A percentile compares a stretch with the other conserved stretches of the same genome.
These are phyloP conservation scores for Sugiyamaella neomexicana DNA, from an alignment of 1,139 yeast genomes.

Conservation along the genomic window DNA sequence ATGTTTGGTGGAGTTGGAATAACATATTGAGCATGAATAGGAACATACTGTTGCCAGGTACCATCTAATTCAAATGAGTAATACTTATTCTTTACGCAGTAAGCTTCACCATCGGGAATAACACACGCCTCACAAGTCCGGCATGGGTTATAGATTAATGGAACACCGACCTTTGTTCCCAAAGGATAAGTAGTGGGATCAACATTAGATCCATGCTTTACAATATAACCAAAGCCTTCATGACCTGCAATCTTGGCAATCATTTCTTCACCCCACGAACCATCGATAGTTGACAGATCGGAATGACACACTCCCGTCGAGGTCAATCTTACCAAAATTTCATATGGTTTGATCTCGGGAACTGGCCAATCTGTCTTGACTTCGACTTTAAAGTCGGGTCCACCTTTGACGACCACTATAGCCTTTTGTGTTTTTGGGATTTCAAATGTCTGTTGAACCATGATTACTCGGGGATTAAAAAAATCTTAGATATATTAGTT, in stretches of 20 bases:
- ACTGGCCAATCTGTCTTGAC: conserved; percentile 35
- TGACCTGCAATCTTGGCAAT: conserved; percentile 29
- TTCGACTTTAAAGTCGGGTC: conserved; percentile 26
- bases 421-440: conserved; percentile 35
- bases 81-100: conserved; percentile 24
- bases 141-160: conserved; percentile 30
- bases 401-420: conserved; percentile 26
- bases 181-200: conserved; percentile 25
- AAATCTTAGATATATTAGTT: too few species aligned
- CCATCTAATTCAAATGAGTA: conserved; percentile 73
- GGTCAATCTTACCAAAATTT: conserved; percentile 34
- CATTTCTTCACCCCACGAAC: conserved; percentile 26
- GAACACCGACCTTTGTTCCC: conserved; percentile 32
- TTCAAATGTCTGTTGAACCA: conserved; percentile 5
- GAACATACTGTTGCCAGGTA: conserved; percentile 73
- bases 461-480: too few species aligned
- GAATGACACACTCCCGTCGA: conserved; percentile 45
- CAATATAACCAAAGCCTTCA: conserved; percentile 35
- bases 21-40: conserved; percentile 76
- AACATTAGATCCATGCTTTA: conserved; percentile 29
- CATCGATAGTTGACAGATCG: conserved; percentile 36
- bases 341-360: conserved; percentile 33
- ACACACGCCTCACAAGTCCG: conserved; percentile 29
- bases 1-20: conserved; percentile 57
- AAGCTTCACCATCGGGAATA: conserved; percentile 27